Conservation (phyloP, 2,329 filamentous ascomycete genomes). For the Colletotrichum sp. region DNA sequence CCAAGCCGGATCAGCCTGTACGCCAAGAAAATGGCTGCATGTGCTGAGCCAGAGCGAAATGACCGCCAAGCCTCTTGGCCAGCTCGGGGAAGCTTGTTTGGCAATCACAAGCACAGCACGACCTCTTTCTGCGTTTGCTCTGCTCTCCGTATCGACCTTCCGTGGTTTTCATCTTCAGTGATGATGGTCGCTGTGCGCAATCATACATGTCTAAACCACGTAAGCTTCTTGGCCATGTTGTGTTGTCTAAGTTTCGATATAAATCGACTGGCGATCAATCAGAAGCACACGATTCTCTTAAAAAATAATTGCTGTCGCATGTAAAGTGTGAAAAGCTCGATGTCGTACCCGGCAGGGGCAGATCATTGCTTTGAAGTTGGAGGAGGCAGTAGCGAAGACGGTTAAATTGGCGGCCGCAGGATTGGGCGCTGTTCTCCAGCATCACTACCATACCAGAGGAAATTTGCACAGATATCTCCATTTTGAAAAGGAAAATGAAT, state of each 20-base stretch:
- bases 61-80: not conserved
- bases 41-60: not conserved
- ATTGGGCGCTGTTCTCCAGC: not conserved
- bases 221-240: not conserved
- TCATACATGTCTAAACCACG: accelerated
- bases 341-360: not conserved
- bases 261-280: not conserved
- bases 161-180: not conserved
- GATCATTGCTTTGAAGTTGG: not conserved
- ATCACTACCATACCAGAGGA: too few species aligned
- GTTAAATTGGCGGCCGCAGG: not conserved
- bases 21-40: not conserved
- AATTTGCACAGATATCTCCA: not conserved
- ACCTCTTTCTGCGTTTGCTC: not conserved
- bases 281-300: not conserved
- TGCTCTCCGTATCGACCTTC: not conserved
- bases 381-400: not conserved
- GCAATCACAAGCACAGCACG: not conserved
- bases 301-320: not conserved
- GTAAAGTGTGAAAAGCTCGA: not conserved
- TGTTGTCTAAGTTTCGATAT: not conserved
- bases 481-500: not conserved
- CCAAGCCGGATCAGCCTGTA: conserved; percentile 2
- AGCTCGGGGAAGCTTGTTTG: not conserved
- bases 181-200: not conserved